Percentiles rank a stretch among this genome's conserved stretches.
These are phyloP conservation scores for Earliella scabrosa DNA, from an alignment of 1,284 basidiomycete species.

Conservation along the genomic window DNA sequence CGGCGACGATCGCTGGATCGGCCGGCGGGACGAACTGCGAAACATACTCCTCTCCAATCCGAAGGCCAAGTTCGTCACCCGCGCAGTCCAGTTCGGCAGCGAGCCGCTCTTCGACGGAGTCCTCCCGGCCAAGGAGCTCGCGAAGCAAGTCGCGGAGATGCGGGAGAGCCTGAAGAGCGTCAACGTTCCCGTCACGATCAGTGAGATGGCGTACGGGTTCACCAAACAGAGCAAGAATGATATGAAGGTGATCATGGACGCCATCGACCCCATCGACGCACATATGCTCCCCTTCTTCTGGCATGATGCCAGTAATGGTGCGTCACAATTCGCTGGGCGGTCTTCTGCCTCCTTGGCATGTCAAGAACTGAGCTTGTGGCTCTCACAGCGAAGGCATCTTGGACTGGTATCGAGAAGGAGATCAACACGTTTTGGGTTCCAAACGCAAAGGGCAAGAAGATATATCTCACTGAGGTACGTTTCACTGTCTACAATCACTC, in stretches of 20 bases:
- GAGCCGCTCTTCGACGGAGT: slow-evolving; percentile 74
- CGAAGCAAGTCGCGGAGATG: slow-evolving; percentile 55
- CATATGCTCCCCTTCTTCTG: slow-evolving; percentile 81
- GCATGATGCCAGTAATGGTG: slow-evolving; percentile 58
- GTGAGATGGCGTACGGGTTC: slow-evolving; percentile 55
- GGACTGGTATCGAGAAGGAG: slow-evolving; percentile 61
- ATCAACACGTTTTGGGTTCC: slow-evolving; percentile 64
- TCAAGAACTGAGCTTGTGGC: neutral
- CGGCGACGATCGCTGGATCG: slow-evolving; percentile 55
- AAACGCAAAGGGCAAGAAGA: slow-evolving; percentile 67
- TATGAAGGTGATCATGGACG: slow-evolving; percentile 60
- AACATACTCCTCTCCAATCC: slow-evolving; percentile 60
- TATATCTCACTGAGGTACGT: slow-evolving; percentile 67
- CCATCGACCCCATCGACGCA: slow-evolving; percentile 68
- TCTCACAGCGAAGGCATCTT: slow-evolving; percentile 52
- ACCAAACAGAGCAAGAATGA: slow-evolving; percentile 44
- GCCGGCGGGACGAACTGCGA: slow-evolving; percentile 59
- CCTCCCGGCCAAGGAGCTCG: slow-evolving; percentile 53
- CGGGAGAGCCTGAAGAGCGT: slow-evolving; percentile 55
- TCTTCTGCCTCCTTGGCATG: neutral
- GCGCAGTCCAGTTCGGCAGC: slow-evolving; percentile 71
- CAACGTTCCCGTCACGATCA: slow-evolving; percentile 69
- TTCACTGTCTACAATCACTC: neutral
- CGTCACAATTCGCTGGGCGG: slow-evolving; percentile 11
- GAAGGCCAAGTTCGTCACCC: slow-evolving; percentile 68